phyloP scores from a whole-genome alignment of 2,329 filamentous ascomycete genomes.

The Tolypocladium ovalisporum region DNA sequence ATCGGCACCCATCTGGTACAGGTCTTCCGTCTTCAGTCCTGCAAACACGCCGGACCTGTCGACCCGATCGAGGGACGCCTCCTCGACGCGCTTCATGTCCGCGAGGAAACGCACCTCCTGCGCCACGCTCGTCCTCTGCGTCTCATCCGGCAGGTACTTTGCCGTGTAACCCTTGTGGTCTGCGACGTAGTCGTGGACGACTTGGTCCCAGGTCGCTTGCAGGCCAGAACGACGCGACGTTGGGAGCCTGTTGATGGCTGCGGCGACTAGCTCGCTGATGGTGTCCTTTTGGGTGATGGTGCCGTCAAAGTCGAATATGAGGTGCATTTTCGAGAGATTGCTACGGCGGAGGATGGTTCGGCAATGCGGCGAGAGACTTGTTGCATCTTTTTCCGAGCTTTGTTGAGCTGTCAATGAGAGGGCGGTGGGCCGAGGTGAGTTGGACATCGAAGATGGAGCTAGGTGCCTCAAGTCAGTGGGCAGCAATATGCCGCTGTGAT shows the following conservation, averaged over 20 bases:
- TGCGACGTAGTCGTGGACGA: slow-evolving; percentile 33
- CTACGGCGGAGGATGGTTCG: not conserved
- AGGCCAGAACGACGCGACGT: slow-evolving; percentile 13
- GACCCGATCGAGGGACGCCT: slow-evolving; percentile 33
- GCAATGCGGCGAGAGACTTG: not conserved
- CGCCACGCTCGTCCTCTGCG: slow-evolving; percentile 19
- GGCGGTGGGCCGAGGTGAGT: not conserved
- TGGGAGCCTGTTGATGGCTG: slow-evolving; percentile 20
- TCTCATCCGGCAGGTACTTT: slow-evolving; percentile 19
- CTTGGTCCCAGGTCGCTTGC: slow-evolving; percentile 28
- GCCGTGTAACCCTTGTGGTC: slow-evolving; percentile 28
- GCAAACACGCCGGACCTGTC: slow-evolving; percentile 32
- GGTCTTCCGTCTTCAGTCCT: slow-evolving; percentile 19
- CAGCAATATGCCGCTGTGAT: not conserved
- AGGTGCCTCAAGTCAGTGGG: not conserved
- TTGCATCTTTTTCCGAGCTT: not conserved
- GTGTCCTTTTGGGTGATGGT: slow-evolving; percentile 47
- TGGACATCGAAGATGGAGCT: not conserved
- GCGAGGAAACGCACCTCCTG: slow-evolving; percentile 33
- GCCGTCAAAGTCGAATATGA: slow-evolving; percentile 49
- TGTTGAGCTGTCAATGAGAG: not conserved
- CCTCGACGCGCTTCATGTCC: slow-evolving; percentile 32
- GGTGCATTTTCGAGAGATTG: slow-evolving; percentile 20
- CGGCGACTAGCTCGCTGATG: slow-evolving; percentile 33
- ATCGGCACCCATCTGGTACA: slow-evolving; percentile 26